A percentile compares a stretch with the other conserved stretches of the same genome.
These are phyloP conservation scores for Fusarium brevicatenulatum DNA, from an alignment of 2,329 filamentous ascomycete genomes.

Conservation along the genomic window DNA sequence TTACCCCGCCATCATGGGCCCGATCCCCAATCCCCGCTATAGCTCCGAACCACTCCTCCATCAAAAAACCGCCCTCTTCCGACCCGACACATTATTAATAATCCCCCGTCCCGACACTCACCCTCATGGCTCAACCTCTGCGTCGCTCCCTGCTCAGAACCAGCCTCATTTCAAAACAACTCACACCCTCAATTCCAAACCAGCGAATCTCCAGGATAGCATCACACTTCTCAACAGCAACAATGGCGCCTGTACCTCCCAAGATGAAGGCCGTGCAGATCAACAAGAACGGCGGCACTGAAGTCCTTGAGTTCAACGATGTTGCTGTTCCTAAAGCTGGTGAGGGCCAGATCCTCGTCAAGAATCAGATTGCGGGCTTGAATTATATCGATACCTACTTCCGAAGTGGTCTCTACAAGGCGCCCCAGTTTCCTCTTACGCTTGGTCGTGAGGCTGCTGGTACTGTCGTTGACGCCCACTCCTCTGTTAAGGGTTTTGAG, in stretches of 20 bases:
- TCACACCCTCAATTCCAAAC: neutral
- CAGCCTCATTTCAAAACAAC: neutral
- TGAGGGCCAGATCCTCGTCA: conserved; percentile 80
- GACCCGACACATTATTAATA: neutral
- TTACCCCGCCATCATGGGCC: conserved; percentile 44
- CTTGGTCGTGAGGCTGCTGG: conserved; percentile 85
- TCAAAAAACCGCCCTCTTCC: conserved; percentile 11
- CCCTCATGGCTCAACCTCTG: conserved; percentile 35
- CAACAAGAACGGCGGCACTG: conserved; percentile 71
- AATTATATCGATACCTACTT: conserved; percentile 96
- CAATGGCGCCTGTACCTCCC: conserved; percentile 79
- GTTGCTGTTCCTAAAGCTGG: conserved; percentile 73
- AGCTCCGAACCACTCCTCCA: neutral
- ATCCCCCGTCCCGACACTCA: conserved; percentile 1
- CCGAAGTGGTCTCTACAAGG: conserved; percentile 82
- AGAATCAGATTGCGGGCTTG: conserved; percentile 81
- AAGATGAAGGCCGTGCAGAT: conserved; percentile 75
- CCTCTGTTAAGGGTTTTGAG: conserved; percentile 64
- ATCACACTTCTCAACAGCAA: conserved; percentile 44
- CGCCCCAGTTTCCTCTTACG: conserved; percentile 73
- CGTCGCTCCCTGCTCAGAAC: conserved; percentile 35
- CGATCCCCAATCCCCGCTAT: neutral
- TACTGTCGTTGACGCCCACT: conserved; percentile 70
- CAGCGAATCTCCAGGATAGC: conserved; percentile 17
- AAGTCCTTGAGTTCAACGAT: conserved; percentile 78